phyloP scores from a whole-genome alignment of 352 stramenopile genomes.

The Blastocystis sp. region DNA sequence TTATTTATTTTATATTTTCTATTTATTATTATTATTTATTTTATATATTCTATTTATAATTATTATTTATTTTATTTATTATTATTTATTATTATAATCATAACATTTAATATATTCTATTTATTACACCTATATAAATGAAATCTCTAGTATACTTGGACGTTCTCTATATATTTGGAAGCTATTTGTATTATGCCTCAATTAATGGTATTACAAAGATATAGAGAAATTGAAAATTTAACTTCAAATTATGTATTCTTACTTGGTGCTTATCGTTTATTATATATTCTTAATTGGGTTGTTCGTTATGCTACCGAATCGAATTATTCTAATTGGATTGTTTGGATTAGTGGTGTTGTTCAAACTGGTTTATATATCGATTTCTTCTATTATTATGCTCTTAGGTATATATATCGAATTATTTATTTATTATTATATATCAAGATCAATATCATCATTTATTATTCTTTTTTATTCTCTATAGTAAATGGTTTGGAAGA shows the following conservation, averaged over 20 bases:
- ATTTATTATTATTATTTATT: no score
- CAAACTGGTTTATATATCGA: slow-evolving; percentile 96
- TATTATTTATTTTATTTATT: no score
- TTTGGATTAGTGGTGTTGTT: slow-evolving; percentile 89
- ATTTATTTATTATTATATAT: no score
- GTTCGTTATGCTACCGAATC: slow-evolving; percentile 79
- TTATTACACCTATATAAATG: slow-evolving; percentile 53
- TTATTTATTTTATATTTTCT: no score
- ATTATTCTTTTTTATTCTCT: not conserved
- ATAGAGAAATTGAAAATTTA: slow-evolving; percentile 90
- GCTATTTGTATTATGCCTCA: slow-evolving; percentile 92
- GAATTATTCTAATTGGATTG: slow-evolving; percentile 87
- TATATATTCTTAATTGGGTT: slow-evolving; percentile 99
- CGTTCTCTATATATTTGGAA: slow-evolving; percentile 97
- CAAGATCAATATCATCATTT: no score
- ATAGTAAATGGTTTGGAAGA: slow-evolving; percentile 36
- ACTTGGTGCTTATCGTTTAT: slow-evolving; percentile 80
- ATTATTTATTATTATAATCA: no score
- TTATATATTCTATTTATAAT: not conserved
- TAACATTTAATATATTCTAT: slow-evolving; percentile 1
- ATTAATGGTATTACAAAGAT: slow-evolving; percentile 89
- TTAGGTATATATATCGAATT: slow-evolving; percentile 3
- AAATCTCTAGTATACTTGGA: slow-evolving; percentile 60
- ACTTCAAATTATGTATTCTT: slow-evolving; percentile 97
- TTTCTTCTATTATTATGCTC: slow-evolving; percentile 98